Conservation (phyloP, 2,329 filamentous ascomycete genomes). For the Colletotrichum tanaceti region DNA sequence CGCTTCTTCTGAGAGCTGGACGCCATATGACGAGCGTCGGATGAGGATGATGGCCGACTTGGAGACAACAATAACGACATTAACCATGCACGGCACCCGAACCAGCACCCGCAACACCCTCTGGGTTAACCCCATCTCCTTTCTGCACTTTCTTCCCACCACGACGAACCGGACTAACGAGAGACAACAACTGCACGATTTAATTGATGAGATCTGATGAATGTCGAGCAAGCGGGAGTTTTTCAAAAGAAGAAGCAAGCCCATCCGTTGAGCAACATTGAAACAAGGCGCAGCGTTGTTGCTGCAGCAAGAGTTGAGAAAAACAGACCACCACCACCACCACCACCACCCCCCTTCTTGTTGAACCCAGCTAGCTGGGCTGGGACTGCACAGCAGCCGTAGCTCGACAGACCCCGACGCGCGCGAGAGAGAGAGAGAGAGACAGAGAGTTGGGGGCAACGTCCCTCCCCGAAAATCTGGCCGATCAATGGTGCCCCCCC, state of each 20-base stretch:
- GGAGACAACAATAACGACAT: background rate
- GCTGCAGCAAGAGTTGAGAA: conserved; percentile 9
- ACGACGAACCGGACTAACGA: background rate
- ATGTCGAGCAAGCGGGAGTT: background rate
- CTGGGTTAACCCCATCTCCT: background rate
- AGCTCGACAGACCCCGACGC: background rate
- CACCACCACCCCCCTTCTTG: no score
- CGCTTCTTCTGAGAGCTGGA: background rate
- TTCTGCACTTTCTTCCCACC: conserved; percentile 10
- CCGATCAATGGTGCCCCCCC: background rate
- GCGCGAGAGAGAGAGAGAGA: no score
- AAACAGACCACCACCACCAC: background rate
- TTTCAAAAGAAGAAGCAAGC: background rate
- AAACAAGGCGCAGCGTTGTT: conserved; percentile 5
- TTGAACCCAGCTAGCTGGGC: background rate
- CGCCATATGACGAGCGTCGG: background rate
- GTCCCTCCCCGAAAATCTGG: background rate
- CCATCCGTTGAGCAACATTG: background rate
- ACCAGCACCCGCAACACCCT: conserved; percentile 5
- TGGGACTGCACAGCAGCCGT: conserved; percentile 2
- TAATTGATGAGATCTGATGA: conserved; percentile 20
- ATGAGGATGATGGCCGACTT: background rate
- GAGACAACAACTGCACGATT: conserved; percentile 5
- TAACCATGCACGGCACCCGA: background rate
- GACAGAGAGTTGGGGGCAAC: conserved; percentile 10